A percentile compares a stretch with the other conserved stretches of the same genome.
These are phyloP conservation scores for Leptographium galeiforme DNA, from an alignment of 2,329 filamentous ascomycete species.

Conservation along the genomic window DNA sequence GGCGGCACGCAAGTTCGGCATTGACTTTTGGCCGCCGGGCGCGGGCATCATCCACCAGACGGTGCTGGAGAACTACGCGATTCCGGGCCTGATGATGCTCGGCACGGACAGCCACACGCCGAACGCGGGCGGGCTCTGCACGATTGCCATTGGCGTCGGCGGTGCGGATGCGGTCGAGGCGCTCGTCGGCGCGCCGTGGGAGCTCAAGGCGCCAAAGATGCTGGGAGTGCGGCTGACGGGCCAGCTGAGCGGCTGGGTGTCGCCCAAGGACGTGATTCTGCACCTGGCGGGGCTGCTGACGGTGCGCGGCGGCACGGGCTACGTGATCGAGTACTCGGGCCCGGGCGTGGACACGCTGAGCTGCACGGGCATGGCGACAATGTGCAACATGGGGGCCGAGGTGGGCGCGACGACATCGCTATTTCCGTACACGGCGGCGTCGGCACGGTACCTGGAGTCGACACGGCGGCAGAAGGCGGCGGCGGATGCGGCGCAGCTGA, in stretches of 20 bases:
- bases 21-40: conserved; percentile 91
- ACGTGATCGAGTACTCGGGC: conserved; percentile 87
- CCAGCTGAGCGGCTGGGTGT: conserved; percentile 76
- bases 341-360: conserved; percentile 80
- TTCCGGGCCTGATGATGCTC: conserved; percentile 97
- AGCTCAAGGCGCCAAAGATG: conserved; percentile 86
- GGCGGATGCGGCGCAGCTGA: conserved; percentile 49
- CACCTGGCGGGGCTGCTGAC: conserved; percentile 80
- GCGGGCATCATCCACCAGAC: conserved; percentile 96
- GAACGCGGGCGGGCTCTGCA: conserved; percentile 88
- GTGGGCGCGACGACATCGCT: conserved; percentile 91
- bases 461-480: conserved; percentile 67
- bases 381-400: conserved; percentile 78
- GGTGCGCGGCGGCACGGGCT: conserved; percentile 87
- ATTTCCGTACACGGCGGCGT: conserved; percentile 81
- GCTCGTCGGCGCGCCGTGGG: conserved; percentile 91
- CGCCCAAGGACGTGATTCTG: conserved; percentile 92
- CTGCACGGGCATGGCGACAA: conserved; percentile 85
- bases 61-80: conserved; percentile 92
- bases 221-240: conserved; percentile 77
- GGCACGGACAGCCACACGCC: conserved; percentile 96
- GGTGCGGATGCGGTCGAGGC: conserved; percentile 96
- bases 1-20: conserved; percentile 78
- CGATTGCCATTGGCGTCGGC: conserved; percentile 91
- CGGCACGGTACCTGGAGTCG: conserved; percentile 72